Evolutionary conservation across 106 monocot species (phyloP).

Genomic region (Acanthochlamys bracteata): DNA sequence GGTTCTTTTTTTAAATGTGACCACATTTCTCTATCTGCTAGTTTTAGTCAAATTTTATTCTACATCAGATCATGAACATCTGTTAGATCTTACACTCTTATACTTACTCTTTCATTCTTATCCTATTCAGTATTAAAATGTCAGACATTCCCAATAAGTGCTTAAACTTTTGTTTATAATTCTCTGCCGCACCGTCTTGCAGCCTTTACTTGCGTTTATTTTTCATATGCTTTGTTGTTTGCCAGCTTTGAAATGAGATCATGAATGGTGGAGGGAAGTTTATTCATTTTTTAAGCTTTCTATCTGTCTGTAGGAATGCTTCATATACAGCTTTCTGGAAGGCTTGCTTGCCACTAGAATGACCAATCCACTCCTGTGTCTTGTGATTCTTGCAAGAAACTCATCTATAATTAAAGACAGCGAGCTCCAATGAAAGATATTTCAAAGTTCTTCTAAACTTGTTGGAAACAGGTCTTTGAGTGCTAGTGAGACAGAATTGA

Average conservation of each 20-base stretch:
- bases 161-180: too few relatives aligned
- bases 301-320: conserved; percentile 2
- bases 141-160: too few relatives aligned
- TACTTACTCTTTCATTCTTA: neutral
- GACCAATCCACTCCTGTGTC: neutral
- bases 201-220: conserved; percentile 24
- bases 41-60: too few relatives aligned
- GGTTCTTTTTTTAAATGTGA: too few relatives aligned
- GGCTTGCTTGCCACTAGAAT: neutral
- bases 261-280: conserved; percentile 23
- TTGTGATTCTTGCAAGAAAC: neutral
- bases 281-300: neutral
- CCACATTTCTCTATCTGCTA: too few relatives aligned
- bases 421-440: neutral
- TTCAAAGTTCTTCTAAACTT: neutral
- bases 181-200: conserved; percentile 21
- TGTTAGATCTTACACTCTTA: neutral
- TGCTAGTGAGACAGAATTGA: too few relatives aligned
- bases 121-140: neutral
- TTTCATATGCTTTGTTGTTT: conserved; percentile 3
- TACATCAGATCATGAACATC: too few relatives aligned
- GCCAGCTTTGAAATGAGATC: conserved; percentile 32
- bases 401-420: neutral
- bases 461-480: too few relatives aligned
- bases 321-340: neutral